Conservation (phyloP, 2,329 filamentous ascomycete species). For the Hyphodiscus sp. region DNA sequence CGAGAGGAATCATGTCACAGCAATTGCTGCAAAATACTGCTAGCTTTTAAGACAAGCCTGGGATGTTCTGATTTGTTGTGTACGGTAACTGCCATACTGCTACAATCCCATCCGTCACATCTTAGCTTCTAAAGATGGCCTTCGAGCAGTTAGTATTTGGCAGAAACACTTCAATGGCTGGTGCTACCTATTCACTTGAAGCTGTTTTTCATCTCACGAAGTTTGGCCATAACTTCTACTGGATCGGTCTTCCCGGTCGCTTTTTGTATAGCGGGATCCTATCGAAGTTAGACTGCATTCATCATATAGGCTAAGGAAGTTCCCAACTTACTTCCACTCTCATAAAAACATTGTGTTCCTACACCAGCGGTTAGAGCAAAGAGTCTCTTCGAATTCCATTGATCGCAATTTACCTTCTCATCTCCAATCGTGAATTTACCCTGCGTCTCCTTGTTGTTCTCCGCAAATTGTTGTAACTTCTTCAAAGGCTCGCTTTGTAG, state of each 20-base stretch:
- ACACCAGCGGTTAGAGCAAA: slow-evolving; percentile 10
- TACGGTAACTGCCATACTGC: not conserved
- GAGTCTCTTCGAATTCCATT: not conserved
- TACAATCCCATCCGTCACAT: slow-evolving; percentile 4
- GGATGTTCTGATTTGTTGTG: not conserved
- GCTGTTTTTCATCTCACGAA: slow-evolving; percentile 84
- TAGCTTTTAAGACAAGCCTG: not conserved
- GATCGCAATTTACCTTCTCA: slow-evolving; percentile 65
- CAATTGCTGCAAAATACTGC: not conserved
- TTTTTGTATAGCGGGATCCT: slow-evolving; percentile 81
- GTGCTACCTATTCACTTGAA: slow-evolving; percentile 30
- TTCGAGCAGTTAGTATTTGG: not conserved
- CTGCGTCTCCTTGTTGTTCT: slow-evolving; percentile 79
- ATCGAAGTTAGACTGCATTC: slow-evolving; percentile 8
- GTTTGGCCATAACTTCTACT: slow-evolving; percentile 74
- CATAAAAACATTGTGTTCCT: slow-evolving; percentile 98
- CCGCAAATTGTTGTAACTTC: slow-evolving; percentile 70
- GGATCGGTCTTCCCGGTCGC: slow-evolving; percentile 75
- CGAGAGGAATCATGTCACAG: not conserved
- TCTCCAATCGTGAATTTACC: slow-evolving; percentile 95
- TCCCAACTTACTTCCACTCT: slow-evolving; percentile 58
- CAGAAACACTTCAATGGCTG: not conserved
- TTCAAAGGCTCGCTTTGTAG: slow-evolving; percentile 68
- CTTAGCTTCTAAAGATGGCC: slow-evolving; percentile 13
- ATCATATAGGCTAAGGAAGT: not conserved